These are phyloP conservation scores for Albifimbria verrucaria DNA, from an alignment of 2,329 filamentous ascomycete species.

Conservation along the genomic window DNA sequence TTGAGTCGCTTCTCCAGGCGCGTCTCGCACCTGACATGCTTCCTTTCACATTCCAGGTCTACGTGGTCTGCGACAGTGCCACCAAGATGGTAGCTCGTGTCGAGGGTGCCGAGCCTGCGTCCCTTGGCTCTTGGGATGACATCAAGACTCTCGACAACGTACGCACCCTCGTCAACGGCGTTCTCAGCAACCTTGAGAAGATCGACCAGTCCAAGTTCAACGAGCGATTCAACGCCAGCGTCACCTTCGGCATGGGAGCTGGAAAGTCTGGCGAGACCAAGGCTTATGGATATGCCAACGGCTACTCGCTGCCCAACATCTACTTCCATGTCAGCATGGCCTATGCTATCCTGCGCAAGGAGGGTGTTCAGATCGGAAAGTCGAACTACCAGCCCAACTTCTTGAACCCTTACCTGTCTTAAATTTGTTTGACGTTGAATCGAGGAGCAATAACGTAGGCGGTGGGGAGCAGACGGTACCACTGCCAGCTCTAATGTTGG, in stretches of 20 bases:
- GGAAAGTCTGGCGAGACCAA: slow-evolving; percentile 20
- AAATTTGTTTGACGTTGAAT: not conserved
- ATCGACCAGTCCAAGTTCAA: slow-evolving; percentile 31
- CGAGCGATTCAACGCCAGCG: slow-evolving; percentile 20
- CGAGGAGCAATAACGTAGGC: too few species aligned
- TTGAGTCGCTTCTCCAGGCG: slow-evolving; percentile 26
- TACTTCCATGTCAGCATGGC: slow-evolving; percentile 61
- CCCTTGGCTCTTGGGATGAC: slow-evolving; percentile 19
- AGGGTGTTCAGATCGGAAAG: slow-evolving; percentile 63
- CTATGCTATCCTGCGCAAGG: slow-evolving; percentile 58
- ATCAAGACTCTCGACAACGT: slow-evolving; percentile 30
- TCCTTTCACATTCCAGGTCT: slow-evolving; percentile 38
- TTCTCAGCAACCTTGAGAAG: slow-evolving; percentile 25
- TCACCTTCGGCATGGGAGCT: slow-evolving; percentile 28
- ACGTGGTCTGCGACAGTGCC: slow-evolving; percentile 23
- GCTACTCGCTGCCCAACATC: slow-evolving; percentile 55
- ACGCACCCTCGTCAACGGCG: slow-evolving; percentile 28
- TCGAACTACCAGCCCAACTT: slow-evolving; percentile 45
- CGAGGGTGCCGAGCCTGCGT: slow-evolving; percentile 24
- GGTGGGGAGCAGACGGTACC: too few species aligned
- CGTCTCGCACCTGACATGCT: slow-evolving; percentile 40
- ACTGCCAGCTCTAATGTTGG: too few species aligned
- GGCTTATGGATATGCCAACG: slow-evolving; percentile 39
- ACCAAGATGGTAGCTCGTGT: slow-evolving; percentile 30
- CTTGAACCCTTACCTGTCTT: slow-evolving; percentile 11